Conservation (phyloP, 257 asterid species). For the Sherardia arvensis region DNA sequence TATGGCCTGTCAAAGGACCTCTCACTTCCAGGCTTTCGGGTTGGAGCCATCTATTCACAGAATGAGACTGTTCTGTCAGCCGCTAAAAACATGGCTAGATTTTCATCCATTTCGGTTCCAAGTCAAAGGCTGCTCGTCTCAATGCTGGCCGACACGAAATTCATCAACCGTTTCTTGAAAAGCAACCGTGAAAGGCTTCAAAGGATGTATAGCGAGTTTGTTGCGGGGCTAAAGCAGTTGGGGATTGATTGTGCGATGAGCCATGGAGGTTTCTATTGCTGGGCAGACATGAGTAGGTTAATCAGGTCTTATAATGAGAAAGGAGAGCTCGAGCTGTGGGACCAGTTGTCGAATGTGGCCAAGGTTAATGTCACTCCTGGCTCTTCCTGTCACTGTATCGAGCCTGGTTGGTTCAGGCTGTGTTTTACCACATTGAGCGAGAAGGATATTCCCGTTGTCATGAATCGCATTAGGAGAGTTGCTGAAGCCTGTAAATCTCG, state of each 20-base stretch:
- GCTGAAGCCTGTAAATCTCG: constrained; percentile 27
- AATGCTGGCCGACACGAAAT: constrained; percentile 40
- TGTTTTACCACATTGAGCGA: constrained; percentile 36
- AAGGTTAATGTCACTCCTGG: constrained; percentile 47
- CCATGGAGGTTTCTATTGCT: constrained; percentile 43
- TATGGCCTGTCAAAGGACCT: constrained; percentile 46
- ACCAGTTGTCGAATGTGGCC: constrained; percentile 32
- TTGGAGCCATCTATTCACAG: constrained; percentile 32
- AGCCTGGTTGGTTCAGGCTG: constrained; percentile 58
- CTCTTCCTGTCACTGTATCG: constrained; percentile 54
- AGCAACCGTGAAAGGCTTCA: constrained; percentile 34
- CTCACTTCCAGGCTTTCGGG: constrained; percentile 39
- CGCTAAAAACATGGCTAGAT: constrained; percentile 42
- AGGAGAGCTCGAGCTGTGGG: constrained; percentile 61
- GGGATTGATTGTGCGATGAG: constrained; percentile 40
- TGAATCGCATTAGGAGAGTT: constrained; percentile 38
- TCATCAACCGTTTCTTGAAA: constrained; percentile 23
- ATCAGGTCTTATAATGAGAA: constrained; percentile 44
- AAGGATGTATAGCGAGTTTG: constrained; percentile 31
- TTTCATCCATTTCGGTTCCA: constrained; percentile 46
- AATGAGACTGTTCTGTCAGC: constrained; percentile 38
- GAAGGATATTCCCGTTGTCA: constrained; percentile 32
- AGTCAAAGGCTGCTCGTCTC: constrained; percentile 35
- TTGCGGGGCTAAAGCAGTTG: constrained; percentile 32
- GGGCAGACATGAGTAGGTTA: constrained; percentile 58